Percentiles rank a stretch among this genome's conserved stretches.
Conservation (phyloP, 2,329 filamentous ascomycete species). For the Hypoxylon sp. region DNA sequence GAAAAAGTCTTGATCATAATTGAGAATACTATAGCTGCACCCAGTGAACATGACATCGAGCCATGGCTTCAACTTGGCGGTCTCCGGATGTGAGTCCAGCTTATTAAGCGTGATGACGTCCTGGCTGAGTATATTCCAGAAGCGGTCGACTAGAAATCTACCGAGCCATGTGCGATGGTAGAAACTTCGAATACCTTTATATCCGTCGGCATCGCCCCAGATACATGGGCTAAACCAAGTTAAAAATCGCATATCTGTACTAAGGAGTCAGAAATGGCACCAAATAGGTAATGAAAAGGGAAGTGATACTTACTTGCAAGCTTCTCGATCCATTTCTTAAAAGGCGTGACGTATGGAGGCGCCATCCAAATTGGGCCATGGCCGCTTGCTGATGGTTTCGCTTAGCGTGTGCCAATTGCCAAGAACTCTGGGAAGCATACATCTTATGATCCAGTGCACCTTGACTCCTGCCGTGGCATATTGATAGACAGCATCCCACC, state of each 20-base stretch:
- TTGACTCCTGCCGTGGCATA: conserved; percentile 67
- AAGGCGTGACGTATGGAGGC: conserved; percentile 65
- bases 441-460: conserved; percentile 71
- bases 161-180: conserved; percentile 72
- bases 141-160: conserved; percentile 68
- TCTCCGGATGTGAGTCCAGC: conserved; percentile 69
- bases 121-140: conserved; percentile 70
- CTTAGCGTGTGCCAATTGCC: conserved; percentile 2
- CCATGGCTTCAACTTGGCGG: conserved; percentile 69
- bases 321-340: conserved; percentile 66
- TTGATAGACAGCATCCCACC: conserved; percentile 74
- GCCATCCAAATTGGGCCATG: conserved; percentile 70
- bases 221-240: conserved; percentile 83
- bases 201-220: conserved; percentile 77
- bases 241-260: conserved; percentile 71
- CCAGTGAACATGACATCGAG: conserved; percentile 67
- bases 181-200: conserved; percentile 66
- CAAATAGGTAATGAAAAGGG: background rate
- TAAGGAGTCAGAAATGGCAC: background rate
- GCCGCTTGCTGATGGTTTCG: conserved; percentile 57
- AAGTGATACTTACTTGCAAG: conserved; percentile 58
- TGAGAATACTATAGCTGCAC: conserved; percentile 71
- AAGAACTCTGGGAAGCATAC: conserved; percentile 22
- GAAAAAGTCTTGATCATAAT: conserved; percentile 71
- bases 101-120: conserved; percentile 70